Conservation (phyloP, 352 stramenopile species). For the Phytophthora multivora region DNA sequence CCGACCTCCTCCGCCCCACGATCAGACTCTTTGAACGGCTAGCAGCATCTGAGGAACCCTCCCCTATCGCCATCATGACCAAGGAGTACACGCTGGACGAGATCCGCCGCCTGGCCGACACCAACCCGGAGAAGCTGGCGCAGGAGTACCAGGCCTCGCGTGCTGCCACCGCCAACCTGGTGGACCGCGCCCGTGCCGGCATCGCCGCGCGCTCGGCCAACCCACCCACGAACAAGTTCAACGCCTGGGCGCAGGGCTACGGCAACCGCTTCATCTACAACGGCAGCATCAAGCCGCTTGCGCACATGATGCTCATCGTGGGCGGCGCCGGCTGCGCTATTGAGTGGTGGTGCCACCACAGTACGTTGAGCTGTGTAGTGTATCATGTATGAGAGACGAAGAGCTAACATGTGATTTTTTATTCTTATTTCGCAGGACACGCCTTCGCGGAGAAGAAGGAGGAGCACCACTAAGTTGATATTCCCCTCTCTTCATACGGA, state of each 20-base stretch:
- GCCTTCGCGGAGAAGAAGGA: conserved; percentile 53
- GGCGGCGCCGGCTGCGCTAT: conserved; percentile 55
- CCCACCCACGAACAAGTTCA: conserved; percentile 62
- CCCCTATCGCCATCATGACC: conserved; percentile 41
- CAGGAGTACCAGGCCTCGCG: conserved; percentile 76
- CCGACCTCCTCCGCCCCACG: conserved; percentile 5
- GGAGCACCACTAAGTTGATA: conserved; percentile 60
- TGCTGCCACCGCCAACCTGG: conserved; percentile 67
- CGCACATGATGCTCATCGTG: conserved; percentile 80
- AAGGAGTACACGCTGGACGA: conserved; percentile 84
- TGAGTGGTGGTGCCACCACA: conserved; percentile 75
- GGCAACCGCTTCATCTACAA: conserved; percentile 80
- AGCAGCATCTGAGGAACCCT: conserved; percentile 17
- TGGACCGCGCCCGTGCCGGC: conserved; percentile 61
- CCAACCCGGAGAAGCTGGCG: conserved; percentile 69
- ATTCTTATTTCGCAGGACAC: conserved; percentile 41
- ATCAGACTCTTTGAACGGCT: conserved; percentile 38
- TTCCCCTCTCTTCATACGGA: conserved; percentile 8
- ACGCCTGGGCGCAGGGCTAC: conserved; percentile 75
- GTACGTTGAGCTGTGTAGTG: conserved; percentile 28
- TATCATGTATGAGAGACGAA: conserved; percentile 14
- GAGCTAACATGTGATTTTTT: conserved; percentile 1
- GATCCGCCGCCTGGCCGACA: conserved; percentile 78
- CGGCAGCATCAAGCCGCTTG: conserved; percentile 68
- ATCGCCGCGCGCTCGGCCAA: conserved; percentile 62